Conservation (phyloP, 2,329 filamentous ascomycete genomes). For the Venturia nashicola region DNA sequence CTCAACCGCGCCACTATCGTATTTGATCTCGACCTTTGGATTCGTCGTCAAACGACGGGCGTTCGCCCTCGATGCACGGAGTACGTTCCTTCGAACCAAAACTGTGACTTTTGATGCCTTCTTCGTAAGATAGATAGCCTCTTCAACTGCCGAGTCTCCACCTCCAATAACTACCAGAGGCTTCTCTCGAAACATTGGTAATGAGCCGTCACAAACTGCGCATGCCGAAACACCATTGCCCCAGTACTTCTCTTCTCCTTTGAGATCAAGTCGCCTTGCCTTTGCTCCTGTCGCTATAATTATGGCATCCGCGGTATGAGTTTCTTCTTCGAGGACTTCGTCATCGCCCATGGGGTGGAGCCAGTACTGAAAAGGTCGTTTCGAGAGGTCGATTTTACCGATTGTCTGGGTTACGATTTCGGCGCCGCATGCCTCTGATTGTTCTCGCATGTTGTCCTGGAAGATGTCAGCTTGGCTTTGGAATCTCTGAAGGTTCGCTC, state of each 20-base stretch:
- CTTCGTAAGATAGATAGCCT: constrained; percentile 95
- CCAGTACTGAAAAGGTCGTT: constrained; percentile 85
- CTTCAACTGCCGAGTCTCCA: constrained; percentile 92
- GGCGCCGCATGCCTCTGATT: constrained; percentile 87
- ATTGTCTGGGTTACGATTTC: constrained; percentile 90
- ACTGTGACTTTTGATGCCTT: constrained; percentile 94
- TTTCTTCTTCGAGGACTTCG: constrained; percentile 51
- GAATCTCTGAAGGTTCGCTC: not conserved
- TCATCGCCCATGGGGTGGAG: constrained; percentile 62
- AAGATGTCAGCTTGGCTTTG: not conserved
- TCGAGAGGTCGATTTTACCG: constrained; percentile 67
- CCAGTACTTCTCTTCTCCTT: constrained; percentile 93
- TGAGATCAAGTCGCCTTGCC: constrained; percentile 67
- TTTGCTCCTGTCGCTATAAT: constrained; percentile 95
- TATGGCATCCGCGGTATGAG: constrained; percentile 77
- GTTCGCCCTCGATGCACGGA: constrained; percentile 87
- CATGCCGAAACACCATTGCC: constrained; percentile 93
- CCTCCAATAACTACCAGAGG: constrained; percentile 91
- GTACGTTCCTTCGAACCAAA: constrained; percentile 73
- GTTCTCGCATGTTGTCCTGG: constrained; percentile 77
- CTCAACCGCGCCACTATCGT: constrained; percentile 70
- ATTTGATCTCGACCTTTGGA: constrained; percentile 83
- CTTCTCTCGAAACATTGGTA: constrained; percentile 96
- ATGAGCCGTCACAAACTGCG: constrained; percentile 91
- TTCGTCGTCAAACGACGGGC: constrained; percentile 69